These are phyloP conservation scores for Botryotinia convoluta DNA, from an alignment of 2,329 filamentous ascomycete species.

Conservation along the genomic window DNA sequence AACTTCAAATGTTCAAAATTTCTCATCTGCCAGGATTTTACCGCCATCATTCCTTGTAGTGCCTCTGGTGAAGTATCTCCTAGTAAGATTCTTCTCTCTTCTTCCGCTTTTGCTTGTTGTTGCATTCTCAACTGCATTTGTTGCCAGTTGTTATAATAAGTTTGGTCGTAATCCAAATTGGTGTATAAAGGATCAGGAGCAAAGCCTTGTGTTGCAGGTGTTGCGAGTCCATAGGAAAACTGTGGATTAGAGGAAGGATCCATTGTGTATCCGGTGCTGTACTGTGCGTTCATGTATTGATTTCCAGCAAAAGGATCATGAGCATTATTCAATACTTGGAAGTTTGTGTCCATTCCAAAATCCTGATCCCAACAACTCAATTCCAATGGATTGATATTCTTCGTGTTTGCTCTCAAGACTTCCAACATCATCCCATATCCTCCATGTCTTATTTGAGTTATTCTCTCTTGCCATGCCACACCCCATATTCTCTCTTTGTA, in stretches of 20 bases:
- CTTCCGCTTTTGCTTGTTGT: neutral
- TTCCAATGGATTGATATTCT: constrained; percentile 24
- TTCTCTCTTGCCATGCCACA: constrained; percentile 19
- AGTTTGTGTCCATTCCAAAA: neutral
- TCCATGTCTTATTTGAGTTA: constrained; percentile 23
- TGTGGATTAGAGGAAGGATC: neutral
- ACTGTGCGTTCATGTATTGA: neutral
- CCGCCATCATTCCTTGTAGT: constrained; percentile 22
- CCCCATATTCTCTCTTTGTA: constrained; percentile 27
- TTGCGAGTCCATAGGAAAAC: neutral
- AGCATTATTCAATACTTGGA: neutral
- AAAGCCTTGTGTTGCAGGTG: neutral
- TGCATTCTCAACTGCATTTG: neutral
- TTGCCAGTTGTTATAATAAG: neutral
- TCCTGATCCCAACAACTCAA: constrained; percentile 21
- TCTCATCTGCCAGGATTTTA: constrained; percentile 23
- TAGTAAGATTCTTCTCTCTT: constrained; percentile 23
- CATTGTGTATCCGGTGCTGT: neutral
- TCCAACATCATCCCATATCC: constrained; percentile 27
- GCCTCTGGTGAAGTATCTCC: constrained; percentile 23
- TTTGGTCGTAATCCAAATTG: neutral
- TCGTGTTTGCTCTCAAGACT: constrained; percentile 22
- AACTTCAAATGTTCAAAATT: constrained; percentile 22
- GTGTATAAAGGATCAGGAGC: constrained; percentile 8
- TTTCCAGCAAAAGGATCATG: neutral